These are phyloP conservation scores for Boletus subparvulus DNA, from an alignment of 768 basidiomycete genomes.

Conservation along the genomic window DNA sequence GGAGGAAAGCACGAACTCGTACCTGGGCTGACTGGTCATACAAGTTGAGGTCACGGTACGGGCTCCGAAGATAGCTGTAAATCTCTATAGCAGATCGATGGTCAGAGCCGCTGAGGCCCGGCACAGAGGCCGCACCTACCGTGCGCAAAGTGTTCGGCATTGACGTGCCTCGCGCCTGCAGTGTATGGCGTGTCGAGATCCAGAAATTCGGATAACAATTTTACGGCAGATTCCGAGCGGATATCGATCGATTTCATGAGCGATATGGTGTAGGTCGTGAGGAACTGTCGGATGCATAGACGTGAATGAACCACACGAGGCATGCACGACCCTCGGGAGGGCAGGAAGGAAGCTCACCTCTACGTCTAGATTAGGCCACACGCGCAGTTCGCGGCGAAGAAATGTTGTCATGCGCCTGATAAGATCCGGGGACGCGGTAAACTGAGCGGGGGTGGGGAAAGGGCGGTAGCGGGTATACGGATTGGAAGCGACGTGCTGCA, in stretches of 20 bases:
- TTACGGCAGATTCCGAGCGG: slow-evolving; percentile 84
- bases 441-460: slow-evolving; percentile 83
- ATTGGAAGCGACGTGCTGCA: slow-evolving; percentile 89
- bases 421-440: slow-evolving; percentile 71
- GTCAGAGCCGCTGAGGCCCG: neutral
- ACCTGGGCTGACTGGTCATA: slow-evolving; percentile 88
- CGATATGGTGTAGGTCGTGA: slow-evolving; percentile 85
- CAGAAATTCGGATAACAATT: slow-evolving; percentile 82
- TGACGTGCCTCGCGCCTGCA: slow-evolving; percentile 56
- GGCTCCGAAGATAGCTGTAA: slow-evolving; percentile 86
- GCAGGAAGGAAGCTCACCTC: slow-evolving; percentile 52
- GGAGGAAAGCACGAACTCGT: slow-evolving; percentile 1
- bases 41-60: slow-evolving; percentile 76
- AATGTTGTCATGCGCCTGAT: slow-evolving; percentile 78
- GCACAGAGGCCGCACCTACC: slow-evolving; percentile 47
- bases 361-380: slow-evolving; percentile 88
- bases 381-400: slow-evolving; percentile 78
- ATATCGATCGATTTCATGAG: slow-evolving; percentile 93
- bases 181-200: slow-evolving; percentile 67
- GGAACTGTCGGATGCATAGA: slow-evolving; percentile 55
- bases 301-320: slow-evolving; percentile 17
- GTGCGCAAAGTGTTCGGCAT: slow-evolving; percentile 94
- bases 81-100: slow-evolving; percentile 54
- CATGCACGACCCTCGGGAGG: neutral
- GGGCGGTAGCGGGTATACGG: slow-evolving; percentile 83